Percentiles rank a stretch among this genome's conserved stretches.
Evolutionary conservation across 352 stramenopile species (phyloP).

Genomic region (Phytophthora cactorum): DNA sequence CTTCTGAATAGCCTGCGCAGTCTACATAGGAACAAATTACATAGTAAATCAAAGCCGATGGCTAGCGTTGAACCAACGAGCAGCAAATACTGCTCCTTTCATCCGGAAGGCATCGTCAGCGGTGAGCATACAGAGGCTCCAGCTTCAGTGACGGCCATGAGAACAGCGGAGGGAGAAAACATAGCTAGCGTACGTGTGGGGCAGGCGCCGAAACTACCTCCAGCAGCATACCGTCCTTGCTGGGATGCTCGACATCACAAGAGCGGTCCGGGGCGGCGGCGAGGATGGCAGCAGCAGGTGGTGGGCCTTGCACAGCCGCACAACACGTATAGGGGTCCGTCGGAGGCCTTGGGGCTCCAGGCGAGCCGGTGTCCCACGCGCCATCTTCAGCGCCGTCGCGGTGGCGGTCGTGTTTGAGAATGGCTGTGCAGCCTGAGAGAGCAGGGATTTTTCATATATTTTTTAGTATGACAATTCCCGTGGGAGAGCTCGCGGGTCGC

Average conservation of each 20-base stretch:
- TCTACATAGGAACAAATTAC: background rate
- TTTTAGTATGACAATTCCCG: too few species aligned
- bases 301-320: background rate
- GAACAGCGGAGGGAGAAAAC: background rate
- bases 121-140: background rate
- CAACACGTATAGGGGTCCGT: background rate
- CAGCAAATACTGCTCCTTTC: background rate
- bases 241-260: background rate
- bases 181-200: background rate
- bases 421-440: background rate
- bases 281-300: background rate
- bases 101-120: background rate
- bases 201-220: background rate
- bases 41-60: background rate
- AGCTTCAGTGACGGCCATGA: background rate
- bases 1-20: background rate
- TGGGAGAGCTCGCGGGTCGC: too few species aligned
- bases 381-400: background rate
- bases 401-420: background rate
- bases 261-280: background rate
- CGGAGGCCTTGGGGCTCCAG: background rate
- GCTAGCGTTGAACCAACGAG: background rate
- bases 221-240: background rate
- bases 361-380: background rate
- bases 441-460: too few species aligned